Base-by-base conservation (phyloP, 2,329 filamentous ascomycete species). In the Geosmithia morbida region DNA sequence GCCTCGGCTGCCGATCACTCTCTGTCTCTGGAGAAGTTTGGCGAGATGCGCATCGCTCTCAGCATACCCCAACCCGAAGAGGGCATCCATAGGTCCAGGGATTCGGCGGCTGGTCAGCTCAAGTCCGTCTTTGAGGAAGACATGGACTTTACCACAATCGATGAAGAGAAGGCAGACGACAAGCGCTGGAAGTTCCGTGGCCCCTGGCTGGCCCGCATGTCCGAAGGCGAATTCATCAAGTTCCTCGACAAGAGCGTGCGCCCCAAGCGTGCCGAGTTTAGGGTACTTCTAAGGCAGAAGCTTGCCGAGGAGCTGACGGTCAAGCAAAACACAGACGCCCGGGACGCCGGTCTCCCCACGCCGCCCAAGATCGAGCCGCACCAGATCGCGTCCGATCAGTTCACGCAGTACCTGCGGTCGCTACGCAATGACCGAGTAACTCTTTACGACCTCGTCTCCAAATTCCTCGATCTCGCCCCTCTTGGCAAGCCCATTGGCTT, bases 1-100 rank as follows among this genome's bases (percentile, higher is more conserved):
- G 74, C 79, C 52, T 88, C 85, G 39, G 85, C 88, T 0, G 77
- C 82, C 48, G 87, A 95, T 62, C 87, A 94, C 64, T 77, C 81
- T 46, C 68, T 87, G 54, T 88, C 87, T 7, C 69, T 94, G 48
- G 72, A 80, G 59, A 97, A 96, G 69, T 96, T 84, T 68, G 83
- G 87, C 60, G 86, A 94, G 62, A 71, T 96, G 61, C 74, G 78
- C 49, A 66, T 95, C 47, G 79, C 86, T 6, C 67, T 95, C 50
- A 75, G 81, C 17, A 69, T 78, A 1, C 74, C 74, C 1, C 26
- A 30, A 14, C 19, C 41, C 41, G 41, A 20, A 13, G 19, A 43
- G 41, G 19, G 55, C 56, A 17, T 55, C 52, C 7, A 48, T 53
- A 48, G 54, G 55, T 45, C 45, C 52, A 49, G 20, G 49, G 44